Percentiles rank a stretch among this genome's conserved stretches.
Evolutionary conservation across 495 filamentous ascomycete genomes (phyloP).

Genomic region (Podospora tetraspora): DNA sequence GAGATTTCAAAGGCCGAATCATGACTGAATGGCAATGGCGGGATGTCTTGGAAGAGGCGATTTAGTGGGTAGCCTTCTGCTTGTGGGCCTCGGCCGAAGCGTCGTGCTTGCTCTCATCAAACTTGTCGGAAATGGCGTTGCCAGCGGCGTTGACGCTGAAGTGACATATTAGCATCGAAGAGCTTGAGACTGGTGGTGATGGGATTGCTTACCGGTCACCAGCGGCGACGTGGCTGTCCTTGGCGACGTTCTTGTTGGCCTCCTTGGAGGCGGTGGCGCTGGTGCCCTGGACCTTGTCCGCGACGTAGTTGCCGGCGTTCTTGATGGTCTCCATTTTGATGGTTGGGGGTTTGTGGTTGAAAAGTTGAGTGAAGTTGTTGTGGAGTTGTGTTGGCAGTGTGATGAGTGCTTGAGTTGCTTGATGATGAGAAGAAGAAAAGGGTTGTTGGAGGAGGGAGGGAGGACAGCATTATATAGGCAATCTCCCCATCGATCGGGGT

Average conservation of each 20-base stretch:
- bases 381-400: conserved; percentile 23
- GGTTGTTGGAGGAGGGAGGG: conserved; percentile 8
- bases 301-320: conserved; percentile 57
- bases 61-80: conserved; percentile 53
- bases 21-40: not conserved
- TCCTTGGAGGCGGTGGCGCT: conserved; percentile 52
- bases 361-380: conserved; percentile 22
- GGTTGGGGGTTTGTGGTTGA: conserved; percentile 26
- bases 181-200: not conserved
- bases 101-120: conserved; percentile 50
- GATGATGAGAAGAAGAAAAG: conserved; percentile 14
- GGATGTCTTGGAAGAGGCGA: conserved; percentile 13
- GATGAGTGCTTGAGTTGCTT: conserved; percentile 11
- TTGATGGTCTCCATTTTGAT: conserved; percentile 54
- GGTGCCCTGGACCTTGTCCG: conserved; percentile 48
- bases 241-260: conserved; percentile 60
- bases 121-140: conserved; percentile 54
- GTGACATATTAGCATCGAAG: too few relatives aligned
- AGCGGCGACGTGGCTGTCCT: conserved; percentile 49
- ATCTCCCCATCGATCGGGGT: not conserved
- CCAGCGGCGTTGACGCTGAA: conserved; percentile 51
- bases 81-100: conserved; percentile 53
- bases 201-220: conserved; percentile 44
- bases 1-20: conserved; percentile 6
- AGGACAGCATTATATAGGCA: conserved; percentile 25